Evolutionary conservation across 2,329 filamentous ascomycete species (phyloP).

Genomic region (Exophiala aquamarina): DNA sequence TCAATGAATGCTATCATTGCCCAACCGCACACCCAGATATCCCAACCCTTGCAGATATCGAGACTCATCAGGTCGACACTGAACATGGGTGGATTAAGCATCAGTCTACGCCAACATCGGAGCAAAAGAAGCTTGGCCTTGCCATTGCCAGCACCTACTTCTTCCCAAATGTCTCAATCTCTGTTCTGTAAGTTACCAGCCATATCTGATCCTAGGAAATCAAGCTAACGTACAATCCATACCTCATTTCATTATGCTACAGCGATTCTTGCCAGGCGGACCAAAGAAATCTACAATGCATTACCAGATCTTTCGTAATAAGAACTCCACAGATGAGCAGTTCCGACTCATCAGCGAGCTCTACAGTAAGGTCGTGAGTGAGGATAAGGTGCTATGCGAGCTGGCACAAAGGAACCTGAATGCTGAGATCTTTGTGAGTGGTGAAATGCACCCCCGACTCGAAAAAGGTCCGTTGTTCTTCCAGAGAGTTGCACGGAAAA

Average conservation of each 20-base stretch:
- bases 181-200: constrained; percentile 22
- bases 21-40: constrained; percentile 60
- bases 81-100: constrained; percentile 56
- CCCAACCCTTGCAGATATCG: constrained; percentile 53
- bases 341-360: constrained; percentile 60
- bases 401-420: constrained; percentile 62
- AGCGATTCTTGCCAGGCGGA: constrained; percentile 59
- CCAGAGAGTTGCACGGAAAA: constrained; percentile 52
- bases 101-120: constrained; percentile 40
- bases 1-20: constrained; percentile 54
- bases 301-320: constrained; percentile 66
- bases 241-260: constrained; percentile 65
- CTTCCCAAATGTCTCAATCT: constrained; percentile 27
- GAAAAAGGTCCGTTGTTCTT: constrained; percentile 62
- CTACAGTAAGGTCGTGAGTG: constrained; percentile 64
- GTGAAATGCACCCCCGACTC: constrained; percentile 61
- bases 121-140: constrained; percentile 19
- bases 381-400: constrained; percentile 64
- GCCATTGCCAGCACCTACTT: constrained; percentile 25
- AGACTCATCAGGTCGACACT: constrained; percentile 54
- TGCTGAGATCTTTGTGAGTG: constrained; percentile 61
- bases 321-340: constrained; percentile 57
- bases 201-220: background rate
- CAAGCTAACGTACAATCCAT: constrained; percentile 32
- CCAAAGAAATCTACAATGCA: constrained; percentile 55